Base-by-base conservation (phyloP, 495 filamentous ascomycete genomes). In the Thozetella sp. region DNA sequence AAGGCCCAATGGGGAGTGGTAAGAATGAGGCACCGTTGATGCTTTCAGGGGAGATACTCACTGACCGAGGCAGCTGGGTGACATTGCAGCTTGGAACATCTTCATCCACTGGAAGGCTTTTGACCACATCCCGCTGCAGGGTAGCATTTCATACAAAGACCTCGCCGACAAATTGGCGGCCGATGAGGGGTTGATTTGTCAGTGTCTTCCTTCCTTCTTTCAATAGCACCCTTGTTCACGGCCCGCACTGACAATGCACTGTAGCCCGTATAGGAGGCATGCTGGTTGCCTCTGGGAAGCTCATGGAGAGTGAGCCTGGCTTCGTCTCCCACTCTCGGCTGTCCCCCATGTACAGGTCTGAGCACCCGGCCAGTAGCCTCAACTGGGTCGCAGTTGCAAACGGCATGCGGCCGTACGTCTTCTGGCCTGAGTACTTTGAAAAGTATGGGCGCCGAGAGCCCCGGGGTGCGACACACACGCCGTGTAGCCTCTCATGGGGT, bases 51-150 rank as follows among this genome's bases (percentile, higher is more conserved):
- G 1, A 6, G n/a, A 2, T 58, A 25, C 51, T 57, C 30, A 57
- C 15, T 13, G 24, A 17, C 12, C 40, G 2, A 15, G 6, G 22
- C 34, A 72, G 67, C 17, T 70, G 15, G 56, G 60, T 17, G 60
- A 69, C 6, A 43, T 61, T 22, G 62, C 62, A 37, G 60, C 57
- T 2, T 68, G 62, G 61, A 64, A 68, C 50, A 48, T 72, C 12
- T 69, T 72, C 52, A 60, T 71, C 25, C 51, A 62, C 19, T 72
- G 70, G 70, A 63, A 65, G 26, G 68, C 68, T 23, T 72, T 72
- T 34, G 70, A 72, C 60, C 53, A 61, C 23, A 72, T 72, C 56
- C 68, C 70, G 15, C 52, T 66, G 22, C 25, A 55, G 19, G 67
- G 67, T 13, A 43, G 55, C 60, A 69, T 72, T 51, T 69, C 68